Conservation (phyloP, 257 asterid genomes). For the Solanum rostratum region DNA sequence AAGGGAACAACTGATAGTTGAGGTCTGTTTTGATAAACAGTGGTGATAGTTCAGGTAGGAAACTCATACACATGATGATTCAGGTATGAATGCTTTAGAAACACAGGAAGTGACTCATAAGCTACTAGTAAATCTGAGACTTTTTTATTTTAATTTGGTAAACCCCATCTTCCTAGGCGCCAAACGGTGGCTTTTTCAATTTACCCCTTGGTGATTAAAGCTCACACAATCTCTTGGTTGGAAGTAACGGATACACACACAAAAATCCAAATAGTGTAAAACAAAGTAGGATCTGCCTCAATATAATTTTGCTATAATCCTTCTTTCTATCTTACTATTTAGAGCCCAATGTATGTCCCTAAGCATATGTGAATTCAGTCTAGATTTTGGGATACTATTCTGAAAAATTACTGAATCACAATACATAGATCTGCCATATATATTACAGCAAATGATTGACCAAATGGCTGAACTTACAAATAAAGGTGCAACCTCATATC, state of each 20-base stretch:
- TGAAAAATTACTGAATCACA: neutral
- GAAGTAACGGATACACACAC: neutral
- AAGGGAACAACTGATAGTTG: too few relatives aligned
- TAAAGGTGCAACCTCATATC: slow-evolving; percentile 66
- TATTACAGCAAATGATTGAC: neutral
- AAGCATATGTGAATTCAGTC: neutral
- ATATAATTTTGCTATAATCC: neutral
- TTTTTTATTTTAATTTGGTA: neutral
- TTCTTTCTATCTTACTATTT: neutral
- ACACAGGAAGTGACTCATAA: neutral
- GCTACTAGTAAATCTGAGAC: neutral
- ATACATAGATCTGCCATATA: neutral
- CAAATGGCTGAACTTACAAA: slow-evolving; percentile 45
- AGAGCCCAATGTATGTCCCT: neutral
- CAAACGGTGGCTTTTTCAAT: neutral
- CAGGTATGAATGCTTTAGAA: too few relatives aligned
- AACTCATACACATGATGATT: too few relatives aligned
- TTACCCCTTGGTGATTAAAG: neutral
- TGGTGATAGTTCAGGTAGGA: too few relatives aligned
- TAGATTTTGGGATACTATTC: neutral
- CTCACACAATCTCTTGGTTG: neutral
- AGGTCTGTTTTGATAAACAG: too few relatives aligned
- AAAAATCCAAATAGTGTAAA: neutral
- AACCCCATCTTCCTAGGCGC: neutral
- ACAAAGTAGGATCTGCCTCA: neutral